Conservation (phyloP, 1,284 basidiomycete genomes). For the Cerrena zonata region DNA sequence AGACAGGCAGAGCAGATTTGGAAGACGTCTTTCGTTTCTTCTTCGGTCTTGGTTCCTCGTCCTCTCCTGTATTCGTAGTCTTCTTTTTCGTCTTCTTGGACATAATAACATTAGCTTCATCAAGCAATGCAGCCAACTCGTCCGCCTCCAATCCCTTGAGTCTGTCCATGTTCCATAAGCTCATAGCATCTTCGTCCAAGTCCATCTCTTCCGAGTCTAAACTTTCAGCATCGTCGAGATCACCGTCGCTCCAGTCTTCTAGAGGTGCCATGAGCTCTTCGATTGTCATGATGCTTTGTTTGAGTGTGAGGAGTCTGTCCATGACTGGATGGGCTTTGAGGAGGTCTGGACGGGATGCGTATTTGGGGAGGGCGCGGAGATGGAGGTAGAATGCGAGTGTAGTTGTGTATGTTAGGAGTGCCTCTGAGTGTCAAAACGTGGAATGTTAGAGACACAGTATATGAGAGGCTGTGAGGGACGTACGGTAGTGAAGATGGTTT, state of each 20-base stretch:
- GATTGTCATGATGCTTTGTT: constrained; percentile 76
- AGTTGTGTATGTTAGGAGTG: constrained; percentile 84
- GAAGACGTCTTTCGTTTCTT: constrained; percentile 25
- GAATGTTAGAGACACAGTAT: not conserved
- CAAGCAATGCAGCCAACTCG: constrained; percentile 52
- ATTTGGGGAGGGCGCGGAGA: constrained; percentile 66
- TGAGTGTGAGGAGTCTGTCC: constrained; percentile 76
- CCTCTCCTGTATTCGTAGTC: constrained; percentile 10
- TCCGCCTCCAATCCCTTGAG: constrained; percentile 37
- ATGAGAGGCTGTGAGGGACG: constrained; percentile 24
- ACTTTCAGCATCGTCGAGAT: constrained; percentile 31
- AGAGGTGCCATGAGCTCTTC: constrained; percentile 71
- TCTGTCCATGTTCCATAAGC: constrained; percentile 19
- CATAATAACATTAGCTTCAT: constrained; percentile 39
- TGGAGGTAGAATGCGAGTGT: constrained; percentile 91
- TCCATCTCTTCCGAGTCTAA: constrained; percentile 26
- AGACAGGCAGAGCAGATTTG: constrained; percentile 35
- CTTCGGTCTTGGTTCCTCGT: constrained; percentile 24
- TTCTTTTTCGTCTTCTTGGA: constrained; percentile 16
- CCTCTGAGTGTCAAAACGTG: constrained; percentile 46
- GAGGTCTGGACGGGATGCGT: constrained; percentile 55
- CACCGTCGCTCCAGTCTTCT: constrained; percentile 40
- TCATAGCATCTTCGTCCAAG: constrained; percentile 16
- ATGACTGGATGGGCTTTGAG: constrained; percentile 77
- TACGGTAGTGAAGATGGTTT: constrained; percentile 73